These are phyloP conservation scores for Exophiala spinifera DNA, from an alignment of 2,329 filamentous ascomycete genomes.

Conservation along the genomic window DNA sequence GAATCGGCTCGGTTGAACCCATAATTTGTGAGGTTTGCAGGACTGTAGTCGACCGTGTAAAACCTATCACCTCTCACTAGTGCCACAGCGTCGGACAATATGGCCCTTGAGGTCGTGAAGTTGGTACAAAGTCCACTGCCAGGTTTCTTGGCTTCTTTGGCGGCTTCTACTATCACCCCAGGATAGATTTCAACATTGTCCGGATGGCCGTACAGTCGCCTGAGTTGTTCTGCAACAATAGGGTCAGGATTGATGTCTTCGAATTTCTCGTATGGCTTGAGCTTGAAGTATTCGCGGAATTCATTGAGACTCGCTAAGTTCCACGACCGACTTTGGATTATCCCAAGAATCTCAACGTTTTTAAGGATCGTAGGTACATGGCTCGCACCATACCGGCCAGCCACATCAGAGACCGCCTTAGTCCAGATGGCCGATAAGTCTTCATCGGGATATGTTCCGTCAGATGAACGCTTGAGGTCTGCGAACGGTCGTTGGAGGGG, in stretches of 20 bases:
- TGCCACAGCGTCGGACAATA: conserved; percentile 46
- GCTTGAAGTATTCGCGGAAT: conserved; percentile 52
- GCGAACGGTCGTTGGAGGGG: conserved; percentile 51
- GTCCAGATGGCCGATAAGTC: conserved; percentile 57
- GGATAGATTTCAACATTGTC: conserved; percentile 58
- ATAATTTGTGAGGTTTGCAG: conserved; percentile 44
- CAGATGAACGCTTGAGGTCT: conserved; percentile 45
- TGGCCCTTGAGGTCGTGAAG: conserved; percentile 40
- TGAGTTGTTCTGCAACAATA: conserved; percentile 44
- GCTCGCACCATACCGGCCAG: conserved; percentile 58
- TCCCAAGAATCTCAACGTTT: conserved; percentile 61
- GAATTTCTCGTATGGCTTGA: conserved; percentile 50
- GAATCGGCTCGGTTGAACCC: conserved; percentile 43
- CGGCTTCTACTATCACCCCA: conserved; percentile 55
- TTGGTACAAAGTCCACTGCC: conserved; percentile 52
- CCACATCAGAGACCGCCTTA: conserved; percentile 59
- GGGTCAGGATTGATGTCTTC: conserved; percentile 53
- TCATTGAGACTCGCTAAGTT: conserved; percentile 60
- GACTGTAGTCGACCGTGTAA: conserved; percentile 44
- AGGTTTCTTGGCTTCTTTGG: conserved; percentile 51
- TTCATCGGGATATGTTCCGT: conserved; percentile 56
- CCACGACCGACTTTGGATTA: conserved; percentile 61
- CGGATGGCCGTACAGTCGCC: conserved; percentile 50
- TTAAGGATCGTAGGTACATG: conserved; percentile 59
- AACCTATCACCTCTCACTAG: conserved; percentile 47